Conservation (phyloP, 169 alveolate species). For the Eimeria falciformis region DNA sequence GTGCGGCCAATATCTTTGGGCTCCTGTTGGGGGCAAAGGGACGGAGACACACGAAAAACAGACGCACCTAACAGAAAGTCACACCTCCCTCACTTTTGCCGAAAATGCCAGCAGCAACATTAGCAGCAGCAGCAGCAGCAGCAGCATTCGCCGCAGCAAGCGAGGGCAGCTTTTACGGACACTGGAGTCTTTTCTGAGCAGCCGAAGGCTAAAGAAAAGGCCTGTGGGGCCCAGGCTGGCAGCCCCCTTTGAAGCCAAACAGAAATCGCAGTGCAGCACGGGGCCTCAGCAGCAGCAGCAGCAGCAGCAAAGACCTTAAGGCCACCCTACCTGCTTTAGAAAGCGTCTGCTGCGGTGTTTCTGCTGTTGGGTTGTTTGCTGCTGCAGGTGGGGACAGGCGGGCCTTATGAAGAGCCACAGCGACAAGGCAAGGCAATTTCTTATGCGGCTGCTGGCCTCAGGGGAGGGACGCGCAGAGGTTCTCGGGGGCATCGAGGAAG, state of each 20-base stretch:
- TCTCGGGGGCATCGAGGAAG: slow-evolving; percentile 16
- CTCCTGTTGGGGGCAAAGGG: too few relatives aligned
- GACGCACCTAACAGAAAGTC: background rate
- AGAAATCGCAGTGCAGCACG: too few relatives aligned
- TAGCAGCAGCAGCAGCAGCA: slow-evolving; percentile 26
- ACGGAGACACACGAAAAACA: too few relatives aligned
- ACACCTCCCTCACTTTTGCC: background rate
- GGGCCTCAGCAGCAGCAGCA: too few relatives aligned
- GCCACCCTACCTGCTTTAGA: too few relatives aligned
- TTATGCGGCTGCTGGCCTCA: background rate
- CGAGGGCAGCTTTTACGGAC: slow-evolving; percentile 6
- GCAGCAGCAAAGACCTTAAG: too few relatives aligned
- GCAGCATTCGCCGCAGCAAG: background rate
- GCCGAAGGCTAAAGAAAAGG: slow-evolving; percentile 20
- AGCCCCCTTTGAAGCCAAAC: too few relatives aligned
- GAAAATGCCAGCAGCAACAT: background rate
- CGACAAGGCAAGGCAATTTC: background rate
- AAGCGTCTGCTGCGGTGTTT: too few relatives aligned
- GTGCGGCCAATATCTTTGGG: too few relatives aligned
- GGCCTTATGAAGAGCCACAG: background rate
- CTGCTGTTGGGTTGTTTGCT: too few relatives aligned
- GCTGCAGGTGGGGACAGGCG: background rate
- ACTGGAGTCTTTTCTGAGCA: slow-evolving; percentile 20
- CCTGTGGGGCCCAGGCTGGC: too few relatives aligned
- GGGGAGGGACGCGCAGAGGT: background rate